Evolutionary conservation across 2,329 filamentous ascomycete genomes (phyloP), one percentile per base, ranked within the genome.

Genomic region (Cylindrodendrum hubeiense): DNA sequence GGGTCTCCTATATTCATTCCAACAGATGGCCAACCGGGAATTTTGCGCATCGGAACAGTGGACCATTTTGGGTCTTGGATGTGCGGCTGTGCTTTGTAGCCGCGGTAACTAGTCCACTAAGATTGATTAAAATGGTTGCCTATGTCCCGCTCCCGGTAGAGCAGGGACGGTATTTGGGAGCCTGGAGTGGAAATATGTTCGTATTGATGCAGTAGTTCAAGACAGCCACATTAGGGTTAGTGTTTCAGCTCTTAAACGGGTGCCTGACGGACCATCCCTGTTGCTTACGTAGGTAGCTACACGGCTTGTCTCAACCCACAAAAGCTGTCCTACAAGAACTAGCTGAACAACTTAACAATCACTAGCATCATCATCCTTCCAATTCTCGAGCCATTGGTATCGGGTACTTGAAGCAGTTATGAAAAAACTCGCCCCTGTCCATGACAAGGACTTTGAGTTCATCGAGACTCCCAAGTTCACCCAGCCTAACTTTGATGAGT

Each of bases 401-500:
- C 53, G 44, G 30, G 63, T 63, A 15, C 8, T 39, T 19, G 15
- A 64, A 61, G 55, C 51, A 62, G 66, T 67, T 33, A 79, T 79
- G 77, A 76, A 76, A 60, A 78, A 79, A 60, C 67, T 73, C 51
- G 71, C 70, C 30, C 73, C 71, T 58, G 68, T 76, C 65, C 75
- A 69, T 53, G 75, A 75, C 68, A 71, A 69, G 51, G 79, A 83
- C 71, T 80, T 83, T 60, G 76, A 79, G 71, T 83, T 82, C 69
- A 78, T 82, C 70, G 71, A 79, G 63, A 83, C 81, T 68, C 81
- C 81, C 41, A 74, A 80, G 49, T 71, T 75, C 71, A 68, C 66
- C 39, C 73, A 74, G 62, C 77, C 91, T 73, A 90, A 90, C 72
- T 93, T 91, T 77, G 91, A 91, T 65, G 76, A 77, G 73, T 86